Percentiles rank a stretch among this genome's conserved stretches.
These are phyloP conservation scores for Magnaporthiopsis rhizophila DNA, from an alignment of 2,329 filamentous ascomycete species.

Conservation along the genomic window DNA sequence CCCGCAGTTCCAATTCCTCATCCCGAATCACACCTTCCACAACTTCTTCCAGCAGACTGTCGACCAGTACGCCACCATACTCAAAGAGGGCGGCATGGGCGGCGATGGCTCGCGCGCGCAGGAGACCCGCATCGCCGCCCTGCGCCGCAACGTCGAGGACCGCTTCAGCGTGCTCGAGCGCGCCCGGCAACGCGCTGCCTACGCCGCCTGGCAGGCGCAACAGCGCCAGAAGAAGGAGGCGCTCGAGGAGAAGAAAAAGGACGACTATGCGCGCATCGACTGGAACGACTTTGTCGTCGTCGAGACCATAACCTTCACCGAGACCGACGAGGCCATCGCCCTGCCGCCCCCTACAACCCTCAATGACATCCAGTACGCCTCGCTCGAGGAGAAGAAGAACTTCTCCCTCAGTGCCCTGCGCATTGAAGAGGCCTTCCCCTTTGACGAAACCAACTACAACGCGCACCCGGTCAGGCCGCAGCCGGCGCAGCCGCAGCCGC, in stretches of 20 bases:
- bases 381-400: conserved; percentile 88
- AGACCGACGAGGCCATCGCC: conserved; percentile 76
- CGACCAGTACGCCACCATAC: conserved; percentile 82
- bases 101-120: conserved; percentile 61
- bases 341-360: conserved; percentile 84
- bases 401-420: conserved; percentile 78
- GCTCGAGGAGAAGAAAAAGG: conserved; percentile 71
- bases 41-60: conserved; percentile 90
- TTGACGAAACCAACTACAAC: conserved; percentile 56
- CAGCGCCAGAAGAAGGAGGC: conserved; percentile 86
- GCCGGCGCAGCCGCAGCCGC: conserved; percentile 20
- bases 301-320: conserved; percentile 87
- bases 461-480: conserved; percentile 31
- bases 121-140: conserved; percentile 61
- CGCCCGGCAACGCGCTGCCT: conserved; percentile 80
- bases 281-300: conserved; percentile 98
- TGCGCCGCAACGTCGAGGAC: conserved; percentile 69
- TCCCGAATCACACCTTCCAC: conserved; percentile 91
- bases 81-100: conserved; percentile 60
- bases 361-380: conserved; percentile 87
- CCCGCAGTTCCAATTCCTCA: conserved; percentile 91
- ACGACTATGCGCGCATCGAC: conserved; percentile 76
- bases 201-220: conserved; percentile 72
- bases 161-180: conserved; percentile 72
- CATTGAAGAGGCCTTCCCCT: conserved; percentile 92